phyloP scores from a whole-genome alignment of 2,329 filamentous ascomycete genomes.

The Alternaria ventricosa region DNA sequence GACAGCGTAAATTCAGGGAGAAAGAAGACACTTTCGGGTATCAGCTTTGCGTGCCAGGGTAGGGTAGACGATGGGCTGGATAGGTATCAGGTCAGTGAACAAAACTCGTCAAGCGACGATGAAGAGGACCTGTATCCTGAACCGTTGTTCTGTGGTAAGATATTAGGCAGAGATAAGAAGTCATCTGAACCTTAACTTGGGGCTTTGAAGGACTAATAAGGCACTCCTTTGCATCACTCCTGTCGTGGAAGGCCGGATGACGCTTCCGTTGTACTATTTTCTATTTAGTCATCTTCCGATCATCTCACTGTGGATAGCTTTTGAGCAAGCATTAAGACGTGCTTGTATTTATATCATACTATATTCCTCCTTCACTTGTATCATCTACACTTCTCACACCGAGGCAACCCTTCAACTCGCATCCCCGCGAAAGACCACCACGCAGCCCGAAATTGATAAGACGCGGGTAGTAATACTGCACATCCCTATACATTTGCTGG shows the following conservation, averaged over 20 bases:
- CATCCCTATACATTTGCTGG: background rate
- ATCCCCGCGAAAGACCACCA: background rate
- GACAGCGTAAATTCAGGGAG: constrained; percentile 2
- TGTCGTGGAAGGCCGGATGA: background rate
- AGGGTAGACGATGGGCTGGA: constrained; percentile 5
- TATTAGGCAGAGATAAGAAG: constrained; percentile 11
- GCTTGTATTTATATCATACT: background rate
- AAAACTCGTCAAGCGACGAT: background rate
- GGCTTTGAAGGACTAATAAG: constrained; percentile 17
- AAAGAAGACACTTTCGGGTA: constrained; percentile 21
- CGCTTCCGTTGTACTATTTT: background rate
- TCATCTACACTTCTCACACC: background rate
- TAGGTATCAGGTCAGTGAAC: background rate
- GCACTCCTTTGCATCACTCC: background rate
- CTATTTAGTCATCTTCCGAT: background rate
- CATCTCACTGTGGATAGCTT: background rate
- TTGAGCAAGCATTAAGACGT: background rate
- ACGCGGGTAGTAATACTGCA: background rate
- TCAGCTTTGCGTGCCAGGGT: constrained; percentile 32
- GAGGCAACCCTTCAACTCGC: background rate
- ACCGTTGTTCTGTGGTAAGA: constrained; percentile 13
- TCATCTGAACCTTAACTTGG: constrained; percentile 26
- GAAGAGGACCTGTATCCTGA: constrained; percentile 4
- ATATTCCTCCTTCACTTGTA: background rate
- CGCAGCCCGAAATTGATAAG: background rate